Conservation (phyloP, 2,329 filamentous ascomycete genomes). For the Fusarium sublunatum region DNA sequence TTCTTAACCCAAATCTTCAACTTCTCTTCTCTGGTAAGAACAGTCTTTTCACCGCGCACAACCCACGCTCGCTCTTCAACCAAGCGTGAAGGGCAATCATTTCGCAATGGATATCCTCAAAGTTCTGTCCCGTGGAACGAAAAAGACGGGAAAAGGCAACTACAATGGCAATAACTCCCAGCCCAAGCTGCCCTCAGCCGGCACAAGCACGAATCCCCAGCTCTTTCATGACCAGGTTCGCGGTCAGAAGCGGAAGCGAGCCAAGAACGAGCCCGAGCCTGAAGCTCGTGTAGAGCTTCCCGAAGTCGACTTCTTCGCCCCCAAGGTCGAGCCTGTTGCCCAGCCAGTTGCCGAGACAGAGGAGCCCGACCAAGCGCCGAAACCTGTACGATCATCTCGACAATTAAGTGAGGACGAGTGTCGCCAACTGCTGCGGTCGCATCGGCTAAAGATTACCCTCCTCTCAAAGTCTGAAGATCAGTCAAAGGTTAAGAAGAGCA, state of each 20-base stretch:
- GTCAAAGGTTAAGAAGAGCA: constrained; percentile 64
- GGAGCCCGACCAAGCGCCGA: constrained; percentile 44
- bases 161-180: constrained; percentile 46
- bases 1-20: constrained; percentile 36
- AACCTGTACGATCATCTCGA: constrained; percentile 45
- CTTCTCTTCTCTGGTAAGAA: constrained; percentile 1
- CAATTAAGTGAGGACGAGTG: constrained; percentile 75
- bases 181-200: constrained; percentile 71
- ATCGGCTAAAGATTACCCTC: constrained; percentile 86
- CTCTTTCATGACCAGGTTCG: constrained; percentile 71
- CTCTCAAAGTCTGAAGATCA: constrained; percentile 65
- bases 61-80: constrained; percentile 10
- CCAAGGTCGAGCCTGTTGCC: constrained; percentile 53
- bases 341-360: constrained; percentile 46
- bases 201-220: constrained; percentile 73
- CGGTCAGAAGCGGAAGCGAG: constrained; percentile 68
- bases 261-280: constrained; percentile 51
- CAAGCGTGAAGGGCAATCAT: constrained; percentile 7
- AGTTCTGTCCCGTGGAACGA: constrained; percentile 76
- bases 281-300: constrained; percentile 52
- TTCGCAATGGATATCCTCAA: constrained; percentile 76
- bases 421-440: constrained; percentile 77
- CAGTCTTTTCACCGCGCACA: constrained; percentile 34
- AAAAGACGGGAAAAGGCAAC: constrained; percentile 59
- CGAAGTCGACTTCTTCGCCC: constrained; percentile 70